These are phyloP conservation scores for Taphrina pruni DNA, from an alignment of 1,139 yeast genomes.

Conservation along the genomic window DNA sequence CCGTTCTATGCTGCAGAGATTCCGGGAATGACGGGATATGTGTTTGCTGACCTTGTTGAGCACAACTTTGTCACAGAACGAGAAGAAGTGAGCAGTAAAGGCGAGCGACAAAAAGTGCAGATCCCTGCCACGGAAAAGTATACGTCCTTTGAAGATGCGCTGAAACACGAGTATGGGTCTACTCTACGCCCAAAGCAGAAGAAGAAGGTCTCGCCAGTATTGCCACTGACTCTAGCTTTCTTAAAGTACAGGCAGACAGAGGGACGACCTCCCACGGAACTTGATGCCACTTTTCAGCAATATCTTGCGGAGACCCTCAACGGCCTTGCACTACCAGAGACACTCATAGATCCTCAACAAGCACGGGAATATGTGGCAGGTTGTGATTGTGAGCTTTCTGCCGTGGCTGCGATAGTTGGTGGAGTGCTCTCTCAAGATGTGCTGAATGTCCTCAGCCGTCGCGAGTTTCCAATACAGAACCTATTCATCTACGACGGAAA, in stretches of 20 bases:
- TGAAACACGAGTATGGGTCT: conserved; percentile 27
- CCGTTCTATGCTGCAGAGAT: conserved; percentile 73
- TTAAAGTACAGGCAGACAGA: conserved; percentile 1
- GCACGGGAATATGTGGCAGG: conserved; percentile 16
- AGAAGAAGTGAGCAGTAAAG: conserved; percentile 24
- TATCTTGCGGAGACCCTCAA: background rate
- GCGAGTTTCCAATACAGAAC: conserved; percentile 83
- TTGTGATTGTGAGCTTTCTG: conserved; percentile 61
- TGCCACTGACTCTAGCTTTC: conserved; percentile 39
- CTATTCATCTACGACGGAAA: conserved; percentile 76
- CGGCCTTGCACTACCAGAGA: conserved; percentile 55
- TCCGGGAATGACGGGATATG: conserved; percentile 83
- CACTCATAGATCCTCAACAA: conserved; percentile 51
- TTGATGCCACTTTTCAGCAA: background rate
- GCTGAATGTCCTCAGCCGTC: conserved; percentile 76
- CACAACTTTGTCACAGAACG: conserved; percentile 58
- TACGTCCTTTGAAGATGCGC: conserved; percentile 13
- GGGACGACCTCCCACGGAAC: background rate
- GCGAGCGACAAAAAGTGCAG: conserved; percentile 20
- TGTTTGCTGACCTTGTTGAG: conserved; percentile 75
- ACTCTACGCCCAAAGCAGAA: conserved; percentile 34
- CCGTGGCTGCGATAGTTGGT: conserved; percentile 86
- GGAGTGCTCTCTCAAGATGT: conserved; percentile 92
- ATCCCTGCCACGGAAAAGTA: conserved; percentile 13
- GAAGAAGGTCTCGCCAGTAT: conserved; percentile 46